Base-by-base conservation (phyloP, 352 stramenopile genomes). In the Globisporangium acanthophoron region DNA sequence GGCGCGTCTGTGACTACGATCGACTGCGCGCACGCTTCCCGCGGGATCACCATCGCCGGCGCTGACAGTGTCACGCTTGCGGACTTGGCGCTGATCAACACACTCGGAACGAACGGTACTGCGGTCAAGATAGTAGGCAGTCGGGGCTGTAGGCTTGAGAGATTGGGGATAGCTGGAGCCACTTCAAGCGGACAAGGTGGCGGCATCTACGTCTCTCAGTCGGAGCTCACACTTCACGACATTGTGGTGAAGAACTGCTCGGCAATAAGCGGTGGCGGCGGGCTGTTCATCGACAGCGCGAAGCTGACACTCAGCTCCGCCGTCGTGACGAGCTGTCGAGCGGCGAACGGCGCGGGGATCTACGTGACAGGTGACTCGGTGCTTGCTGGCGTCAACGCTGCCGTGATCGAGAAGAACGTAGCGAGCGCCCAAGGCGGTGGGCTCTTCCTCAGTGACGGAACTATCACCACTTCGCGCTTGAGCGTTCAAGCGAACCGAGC, bases 1-100 rank as follows among this genome's bases (percentile, higher is more conserved):
- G 79, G 76, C 1, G 33, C 54, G 4, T 44, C 55, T 7, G 40
- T 71, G 6, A 85, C 76, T 5, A 64, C 27, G 2, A 46, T 87
- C n/a, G 65, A 89, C 43, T 89, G 79, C 31, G 21, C 51, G 24
- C 27, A 39, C 16, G 3, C 43, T 0, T 59, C 56, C 9, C 29
- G 21, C 13, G 78, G 76, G 0, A 45, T 87, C n/a, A 60, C 56
- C 7, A 67, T 87, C 41, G 24, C 43, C 18, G 39, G 54, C 0
- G 56, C 54, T 20, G 8, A 48, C 16, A 44, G 24, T 13, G 49
- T 67, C 27, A 37, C 45, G 13, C 31, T 88, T 5, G 27, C 46
- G 11, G 61, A 66, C 12, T 64, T 88, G 0, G 64, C 64, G 8
- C 50, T 88, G 0, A 35, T 50, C 6, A 71, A 71, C 33, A 57